Evolutionary conservation across 2,329 filamentous ascomycete species (phyloP).

Genomic region (Periconia sp.): DNA sequence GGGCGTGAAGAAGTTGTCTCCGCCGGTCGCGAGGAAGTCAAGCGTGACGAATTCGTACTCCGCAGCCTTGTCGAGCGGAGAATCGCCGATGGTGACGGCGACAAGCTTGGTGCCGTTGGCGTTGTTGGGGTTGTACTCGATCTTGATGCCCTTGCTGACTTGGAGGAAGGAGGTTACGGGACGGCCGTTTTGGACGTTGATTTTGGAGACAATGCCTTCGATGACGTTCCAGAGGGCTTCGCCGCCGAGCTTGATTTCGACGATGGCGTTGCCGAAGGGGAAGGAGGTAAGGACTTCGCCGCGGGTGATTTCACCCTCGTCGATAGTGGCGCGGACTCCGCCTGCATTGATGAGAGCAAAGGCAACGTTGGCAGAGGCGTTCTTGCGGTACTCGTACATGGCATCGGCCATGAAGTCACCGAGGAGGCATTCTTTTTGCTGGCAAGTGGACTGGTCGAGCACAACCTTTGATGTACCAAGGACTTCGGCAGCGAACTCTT

Average conservation of each 20-base stretch:
- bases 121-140: slow-evolving; percentile 60
- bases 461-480: slow-evolving; percentile 58
- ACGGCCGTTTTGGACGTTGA: slow-evolving; percentile 58
- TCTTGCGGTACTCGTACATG: slow-evolving; percentile 62
- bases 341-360: slow-evolving; percentile 67
- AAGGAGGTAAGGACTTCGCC: slow-evolving; percentile 66
- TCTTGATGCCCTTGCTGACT: slow-evolving; percentile 57
- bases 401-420: slow-evolving; percentile 53
- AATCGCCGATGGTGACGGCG: slow-evolving; percentile 53
- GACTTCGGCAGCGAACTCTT: slow-evolving; percentile 60
- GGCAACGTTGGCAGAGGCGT: slow-evolving; percentile 50
- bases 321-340: slow-evolving; percentile 65
- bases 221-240: slow-evolving; percentile 59
- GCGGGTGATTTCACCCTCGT: slow-evolving; percentile 62
- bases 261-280: slow-evolving; percentile 66
- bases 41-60: slow-evolving; percentile 63
- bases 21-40: slow-evolving; percentile 62
- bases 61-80: slow-evolving; percentile 49
- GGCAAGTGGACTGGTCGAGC: slow-evolving; percentile 63
- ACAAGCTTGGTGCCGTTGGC: slow-evolving; percentile 55
- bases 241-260: slow-evolving; percentile 58
- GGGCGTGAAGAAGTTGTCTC: slow-evolving; percentile 61
- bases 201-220: slow-evolving; percentile 59
- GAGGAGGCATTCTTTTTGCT: slow-evolving; percentile 57
- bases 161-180: slow-evolving; percentile 63